A percentile compares a stretch with the other conserved stretches of the same genome.
Conservation (phyloP, 2,329 filamentous ascomycete genomes). For the Colletotrichum sp. region DNA sequence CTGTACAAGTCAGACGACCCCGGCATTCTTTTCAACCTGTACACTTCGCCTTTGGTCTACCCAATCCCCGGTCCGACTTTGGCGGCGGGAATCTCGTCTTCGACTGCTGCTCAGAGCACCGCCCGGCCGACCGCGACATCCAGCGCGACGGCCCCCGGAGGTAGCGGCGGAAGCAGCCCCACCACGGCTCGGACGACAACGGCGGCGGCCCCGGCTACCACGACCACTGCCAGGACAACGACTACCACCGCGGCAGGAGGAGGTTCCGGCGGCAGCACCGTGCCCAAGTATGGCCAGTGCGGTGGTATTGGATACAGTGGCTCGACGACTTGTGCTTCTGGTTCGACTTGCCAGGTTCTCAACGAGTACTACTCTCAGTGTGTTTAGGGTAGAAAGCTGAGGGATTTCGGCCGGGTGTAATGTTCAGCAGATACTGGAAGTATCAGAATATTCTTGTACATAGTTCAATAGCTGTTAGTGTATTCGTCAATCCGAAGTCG, state of each 20-base stretch:
- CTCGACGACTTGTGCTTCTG: slow-evolving; percentile 37
- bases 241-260: slow-evolving; percentile 6
- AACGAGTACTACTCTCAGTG: slow-evolving; percentile 50
- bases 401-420: neutral
- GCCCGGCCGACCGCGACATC: neutral
- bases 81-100: slow-evolving; percentile 19
- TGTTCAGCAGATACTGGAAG: neutral
- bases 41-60: slow-evolving; percentile 31
- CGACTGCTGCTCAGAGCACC: slow-evolving; percentile 20
- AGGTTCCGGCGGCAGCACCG: slow-evolving; percentile 21
- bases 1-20: slow-evolving; percentile 40
- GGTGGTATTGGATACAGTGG: slow-evolving; percentile 40
- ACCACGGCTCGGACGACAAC: slow-evolving; percentile 11
- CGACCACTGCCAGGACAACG: neutral
- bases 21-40: slow-evolving; percentile 41
- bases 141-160: slow-evolving; percentile 21
- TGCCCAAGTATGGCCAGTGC: slow-evolving; percentile 40
- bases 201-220: neutral
- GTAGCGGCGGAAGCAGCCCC: neutral
- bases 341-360: slow-evolving; percentile 38
- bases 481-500: neutral
- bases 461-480: neutral
- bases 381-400: slow-evolving; percentile 26
- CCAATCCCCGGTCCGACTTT: slow-evolving; percentile 35
- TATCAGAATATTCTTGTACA: neutral